Conservation (phyloP, 1,284 basidiomycete genomes). For the Xanthoconium separans region DNA sequence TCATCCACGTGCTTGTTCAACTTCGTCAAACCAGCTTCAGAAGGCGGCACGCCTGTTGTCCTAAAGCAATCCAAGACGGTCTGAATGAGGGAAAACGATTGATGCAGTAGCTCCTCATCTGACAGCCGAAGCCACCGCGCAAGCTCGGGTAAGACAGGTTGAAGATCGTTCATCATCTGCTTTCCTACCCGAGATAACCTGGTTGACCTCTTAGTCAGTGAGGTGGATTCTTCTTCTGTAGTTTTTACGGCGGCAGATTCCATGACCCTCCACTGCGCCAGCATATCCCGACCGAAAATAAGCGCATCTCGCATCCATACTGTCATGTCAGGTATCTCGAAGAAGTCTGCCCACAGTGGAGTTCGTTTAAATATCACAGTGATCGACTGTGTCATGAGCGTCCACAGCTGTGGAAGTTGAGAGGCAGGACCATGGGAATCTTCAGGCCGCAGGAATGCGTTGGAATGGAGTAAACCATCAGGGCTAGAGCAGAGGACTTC, state of each 20-base stretch:
- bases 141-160: slow-evolving; percentile 76
- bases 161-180: slow-evolving; percentile 76
- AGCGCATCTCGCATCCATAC: slow-evolving; percentile 97
- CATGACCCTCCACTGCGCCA: slow-evolving; percentile 77
- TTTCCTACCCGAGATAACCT: slow-evolving; percentile 54
- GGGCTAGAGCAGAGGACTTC: slow-evolving; percentile 78
- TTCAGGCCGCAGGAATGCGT: slow-evolving; percentile 51
- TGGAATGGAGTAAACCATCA: slow-evolving; percentile 65
- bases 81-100: slow-evolving; percentile 80
- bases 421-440: slow-evolving; percentile 46
- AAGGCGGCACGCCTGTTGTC: slow-evolving; percentile 52
- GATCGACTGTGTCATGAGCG: slow-evolving; percentile 76
- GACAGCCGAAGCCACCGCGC: slow-evolving; percentile 87
- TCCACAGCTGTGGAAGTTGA: slow-evolving; percentile 76
- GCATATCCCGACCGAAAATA: slow-evolving; percentile 84
- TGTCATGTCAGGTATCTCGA: slow-evolving; percentile 82
- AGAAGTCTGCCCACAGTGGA: slow-evolving; percentile 77
- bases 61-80: slow-evolving; percentile 72
- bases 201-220: slow-evolving; percentile 30
- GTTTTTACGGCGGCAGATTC: slow-evolving; percentile 60
- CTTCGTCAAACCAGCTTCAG: slow-evolving; percentile 50
- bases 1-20: slow-evolving; percentile 60
- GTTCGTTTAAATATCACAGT: slow-evolving; percentile 84
- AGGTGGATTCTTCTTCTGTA: slow-evolving; percentile 24
- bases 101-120: slow-evolving; percentile 85